Percentiles rank a stretch among this genome's conserved stretches.
These are phyloP conservation scores for Vanrija sp. DNA, from an alignment of 1,284 basidiomycete species.

Conservation along the genomic window DNA sequence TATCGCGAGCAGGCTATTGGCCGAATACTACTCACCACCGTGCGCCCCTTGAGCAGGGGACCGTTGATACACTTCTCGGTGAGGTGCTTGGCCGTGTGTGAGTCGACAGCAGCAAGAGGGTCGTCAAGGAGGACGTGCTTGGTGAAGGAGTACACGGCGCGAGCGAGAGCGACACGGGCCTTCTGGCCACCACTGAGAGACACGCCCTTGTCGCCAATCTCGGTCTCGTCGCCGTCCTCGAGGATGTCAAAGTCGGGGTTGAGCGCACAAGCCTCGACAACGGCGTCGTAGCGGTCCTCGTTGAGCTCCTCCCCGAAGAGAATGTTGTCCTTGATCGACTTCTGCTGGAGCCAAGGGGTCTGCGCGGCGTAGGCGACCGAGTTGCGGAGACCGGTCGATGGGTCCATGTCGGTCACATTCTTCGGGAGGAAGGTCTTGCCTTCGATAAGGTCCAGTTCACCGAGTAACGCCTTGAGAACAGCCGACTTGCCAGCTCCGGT, in stretches of 20 bases:
- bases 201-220: conserved; percentile 65
- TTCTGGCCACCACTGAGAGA: conserved; percentile 70
- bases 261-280: conserved; percentile 72
- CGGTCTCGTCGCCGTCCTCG: conserved; percentile 76
- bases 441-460: conserved; percentile 63
- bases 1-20: no score
- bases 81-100: conserved; percentile 75
- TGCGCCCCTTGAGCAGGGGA: conserved; percentile 61
- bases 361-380: conserved; percentile 80
- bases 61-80: conserved; percentile 63
- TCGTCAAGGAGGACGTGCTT: conserved; percentile 80
- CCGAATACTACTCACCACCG: conserved; percentile 50
- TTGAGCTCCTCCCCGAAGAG: conserved; percentile 68
- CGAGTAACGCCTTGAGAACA: conserved; percentile 40
- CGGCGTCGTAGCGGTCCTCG: conserved; percentile 64
- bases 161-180: conserved; percentile 59
- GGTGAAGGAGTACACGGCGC: conserved; percentile 55
- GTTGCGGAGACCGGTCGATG: conserved; percentile 61
- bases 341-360: conserved; percentile 71
- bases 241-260: conserved; percentile 69
- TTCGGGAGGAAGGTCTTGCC: conserved; percentile 65
- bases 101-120: conserved; percentile 81
- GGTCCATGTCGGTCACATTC: conserved; percentile 57
- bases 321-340: conserved; percentile 56
- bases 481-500: conserved; percentile 64